phyloP scores from a whole-genome alignment of 2,329 filamentous ascomycete genomes.

The Simplicillium sp. region DNA sequence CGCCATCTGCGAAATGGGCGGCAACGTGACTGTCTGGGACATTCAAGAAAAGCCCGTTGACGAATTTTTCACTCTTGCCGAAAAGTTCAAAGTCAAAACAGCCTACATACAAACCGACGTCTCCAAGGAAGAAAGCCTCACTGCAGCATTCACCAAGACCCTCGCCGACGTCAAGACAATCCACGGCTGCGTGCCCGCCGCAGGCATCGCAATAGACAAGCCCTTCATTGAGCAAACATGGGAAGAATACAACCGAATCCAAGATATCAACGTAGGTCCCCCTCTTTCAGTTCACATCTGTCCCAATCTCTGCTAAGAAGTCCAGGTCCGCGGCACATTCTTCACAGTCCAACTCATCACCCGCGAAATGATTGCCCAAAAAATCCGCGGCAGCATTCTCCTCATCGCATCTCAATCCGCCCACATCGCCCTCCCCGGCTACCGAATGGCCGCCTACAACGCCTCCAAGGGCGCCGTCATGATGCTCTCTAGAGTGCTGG shows the following conservation, averaged over 20 bases:
- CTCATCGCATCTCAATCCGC: slow-evolving; percentile 26
- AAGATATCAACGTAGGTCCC: slow-evolving; percentile 28
- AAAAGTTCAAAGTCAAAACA: slow-evolving; percentile 14
- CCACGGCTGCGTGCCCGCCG: slow-evolving; percentile 21
- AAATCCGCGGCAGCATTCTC: slow-evolving; percentile 27
- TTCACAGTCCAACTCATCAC: slow-evolving; percentile 27
- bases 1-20: slow-evolving; percentile 29
- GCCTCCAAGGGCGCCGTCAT: slow-evolving; percentile 31
- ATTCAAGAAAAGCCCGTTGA: slow-evolving; percentile 19
- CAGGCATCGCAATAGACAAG: slow-evolving; percentile 32
- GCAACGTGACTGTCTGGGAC: slow-evolving; percentile 27
- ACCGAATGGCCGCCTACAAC: slow-evolving; percentile 31
- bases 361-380: slow-evolving; percentile 28
- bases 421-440: slow-evolving; percentile 23
- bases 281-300: neutral
- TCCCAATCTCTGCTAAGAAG: neutral
- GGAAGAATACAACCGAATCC: slow-evolving; percentile 28
- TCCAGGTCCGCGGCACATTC: slow-evolving; percentile 29
- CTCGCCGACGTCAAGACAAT: slow-evolving; percentile 16
- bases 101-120: slow-evolving; percentile 22
- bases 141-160: slow-evolving; percentile 13
- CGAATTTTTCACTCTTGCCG: slow-evolving; percentile 15
- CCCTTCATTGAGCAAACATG: slow-evolving; percentile 33
- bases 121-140: slow-evolving; percentile 17
- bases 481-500: slow-evolving; percentile 27